Conservation (phyloP, 2,329 filamentous ascomycete species). For the Ambrosiella cleistominuta region DNA sequence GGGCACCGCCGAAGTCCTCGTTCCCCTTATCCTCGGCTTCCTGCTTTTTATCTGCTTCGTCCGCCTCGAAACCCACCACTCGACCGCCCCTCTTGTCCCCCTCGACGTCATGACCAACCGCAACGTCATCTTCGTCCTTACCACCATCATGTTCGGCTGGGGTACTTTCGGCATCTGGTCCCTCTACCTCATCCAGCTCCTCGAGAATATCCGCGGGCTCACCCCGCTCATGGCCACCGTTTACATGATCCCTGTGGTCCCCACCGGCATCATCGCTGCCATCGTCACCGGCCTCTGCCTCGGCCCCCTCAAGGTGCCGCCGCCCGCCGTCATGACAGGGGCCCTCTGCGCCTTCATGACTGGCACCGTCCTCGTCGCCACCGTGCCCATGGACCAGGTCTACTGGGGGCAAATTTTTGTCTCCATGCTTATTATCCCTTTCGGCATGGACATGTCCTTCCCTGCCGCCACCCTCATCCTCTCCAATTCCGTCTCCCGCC, state of each 20-base stretch:
- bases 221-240: slow-evolving; percentile 27
- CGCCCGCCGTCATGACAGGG: slow-evolving; percentile 26
- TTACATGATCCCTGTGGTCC: slow-evolving; percentile 27
- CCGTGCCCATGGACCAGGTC: slow-evolving; percentile 33
- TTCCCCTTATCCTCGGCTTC: slow-evolving; percentile 38
- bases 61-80: slow-evolving; percentile 31
- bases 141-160: slow-evolving; percentile 36
- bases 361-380: slow-evolving; percentile 27
- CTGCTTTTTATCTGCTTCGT: slow-evolving; percentile 38
- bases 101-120: slow-evolving; percentile 25
- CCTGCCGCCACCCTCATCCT: slow-evolving; percentile 44
- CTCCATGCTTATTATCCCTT: slow-evolving; percentile 38
- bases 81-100: slow-evolving; percentile 38
- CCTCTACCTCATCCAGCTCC: slow-evolving; percentile 33
- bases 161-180: slow-evolving; percentile 35
- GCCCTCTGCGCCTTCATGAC: slow-evolving; percentile 27
- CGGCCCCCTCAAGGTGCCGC: slow-evolving; percentile 21
- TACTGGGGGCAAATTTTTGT: slow-evolving; percentile 51
- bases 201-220: slow-evolving; percentile 26
- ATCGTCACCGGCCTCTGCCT: slow-evolving; percentile 27
- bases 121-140: slow-evolving; percentile 26
- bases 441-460: slow-evolving; percentile 50
- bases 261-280: slow-evolving; percentile 28
- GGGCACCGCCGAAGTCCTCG: slow-evolving; percentile 36
- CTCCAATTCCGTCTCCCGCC: slow-evolving; percentile 30